Conservation (phyloP, 768 basidiomycete species). For the Trametopsis cervina region DNA sequence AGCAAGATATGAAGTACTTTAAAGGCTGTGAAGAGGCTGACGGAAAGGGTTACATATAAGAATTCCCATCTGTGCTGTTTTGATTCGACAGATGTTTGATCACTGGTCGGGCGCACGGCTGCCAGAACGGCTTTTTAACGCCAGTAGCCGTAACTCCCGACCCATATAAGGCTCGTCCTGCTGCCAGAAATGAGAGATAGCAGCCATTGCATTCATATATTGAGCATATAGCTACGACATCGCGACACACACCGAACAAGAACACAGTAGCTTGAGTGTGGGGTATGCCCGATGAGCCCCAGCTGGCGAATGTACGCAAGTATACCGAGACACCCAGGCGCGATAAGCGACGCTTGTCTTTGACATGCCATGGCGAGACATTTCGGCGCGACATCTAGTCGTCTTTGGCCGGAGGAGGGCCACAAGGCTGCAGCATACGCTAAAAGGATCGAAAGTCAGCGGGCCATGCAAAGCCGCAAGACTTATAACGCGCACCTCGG, state of each 20-base stretch:
- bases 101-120: neutral
- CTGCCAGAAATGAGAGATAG: neutral
- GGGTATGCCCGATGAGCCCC: too few species aligned
- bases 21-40: neutral
- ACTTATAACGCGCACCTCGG: slow-evolving; percentile 58
- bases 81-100: neutral
- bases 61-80: neutral
- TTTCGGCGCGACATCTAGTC: too few species aligned
- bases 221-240: too few species aligned
- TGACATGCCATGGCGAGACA: too few species aligned
- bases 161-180: neutral
- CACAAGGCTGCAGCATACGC: slow-evolving; percentile 52
- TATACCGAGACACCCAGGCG: too few species aligned
- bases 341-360: too few species aligned
- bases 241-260: neutral
- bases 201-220: neutral
- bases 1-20: too few species aligned
- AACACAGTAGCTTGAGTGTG: too few species aligned
- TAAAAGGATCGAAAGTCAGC: slow-evolving; percentile 13
- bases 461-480: neutral
- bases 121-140: neutral
- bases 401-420: slow-evolving; percentile 34
- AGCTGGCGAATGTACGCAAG: too few species aligned
- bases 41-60: neutral
- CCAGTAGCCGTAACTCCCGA: neutral